A percentile compares a stretch with the other conserved stretches of the same genome.
Conservation (phyloP, 768 basidiomycete genomes). For the Ramaria sp. region DNA sequence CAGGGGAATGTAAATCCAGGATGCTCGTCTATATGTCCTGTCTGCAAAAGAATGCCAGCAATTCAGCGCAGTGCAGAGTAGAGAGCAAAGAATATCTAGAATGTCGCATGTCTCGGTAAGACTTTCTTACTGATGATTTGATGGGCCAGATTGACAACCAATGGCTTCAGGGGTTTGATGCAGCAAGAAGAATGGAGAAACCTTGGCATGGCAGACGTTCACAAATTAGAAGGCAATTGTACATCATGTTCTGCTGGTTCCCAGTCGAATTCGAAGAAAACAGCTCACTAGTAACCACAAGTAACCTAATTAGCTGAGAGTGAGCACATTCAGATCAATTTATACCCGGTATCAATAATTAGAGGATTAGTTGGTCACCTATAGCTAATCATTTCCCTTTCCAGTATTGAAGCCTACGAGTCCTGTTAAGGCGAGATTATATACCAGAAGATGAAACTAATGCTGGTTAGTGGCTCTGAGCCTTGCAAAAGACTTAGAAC, state of each 20-base stretch:
- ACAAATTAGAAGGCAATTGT: conserved; percentile 5
- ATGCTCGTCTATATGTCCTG: conserved; percentile 79
- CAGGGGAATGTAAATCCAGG: conserved; percentile 81
- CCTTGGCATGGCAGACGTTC: conserved; percentile 58
- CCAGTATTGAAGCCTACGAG: too few relatives aligned
- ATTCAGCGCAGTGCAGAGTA: conserved; percentile 65
- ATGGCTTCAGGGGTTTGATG: conserved; percentile 65
- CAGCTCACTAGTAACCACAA: background rate
- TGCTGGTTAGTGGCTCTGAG: too few relatives aligned
- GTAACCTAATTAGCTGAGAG: too few relatives aligned
- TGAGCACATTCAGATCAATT: too few relatives aligned
- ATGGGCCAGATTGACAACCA: background rate
- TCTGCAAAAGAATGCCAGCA: conserved; percentile 56
- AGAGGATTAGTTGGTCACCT: too few relatives aligned
- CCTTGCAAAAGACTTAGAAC: too few relatives aligned
- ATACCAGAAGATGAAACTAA: too few relatives aligned
- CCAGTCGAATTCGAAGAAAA: background rate
- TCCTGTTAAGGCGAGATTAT: too few relatives aligned
- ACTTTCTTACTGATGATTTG: conserved; percentile 10
- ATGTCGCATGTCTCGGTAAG: conserved; percentile 83
- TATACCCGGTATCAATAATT: too few relatives aligned
- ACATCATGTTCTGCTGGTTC: background rate
- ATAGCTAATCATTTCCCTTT: too few relatives aligned
- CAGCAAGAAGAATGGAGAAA: conserved; percentile 80
- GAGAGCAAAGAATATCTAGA: conserved; percentile 74